These are phyloP conservation scores for Rutidosis leptorrhynchoides DNA, from an alignment of 129 eudicot species.

Conservation along the genomic window DNA sequence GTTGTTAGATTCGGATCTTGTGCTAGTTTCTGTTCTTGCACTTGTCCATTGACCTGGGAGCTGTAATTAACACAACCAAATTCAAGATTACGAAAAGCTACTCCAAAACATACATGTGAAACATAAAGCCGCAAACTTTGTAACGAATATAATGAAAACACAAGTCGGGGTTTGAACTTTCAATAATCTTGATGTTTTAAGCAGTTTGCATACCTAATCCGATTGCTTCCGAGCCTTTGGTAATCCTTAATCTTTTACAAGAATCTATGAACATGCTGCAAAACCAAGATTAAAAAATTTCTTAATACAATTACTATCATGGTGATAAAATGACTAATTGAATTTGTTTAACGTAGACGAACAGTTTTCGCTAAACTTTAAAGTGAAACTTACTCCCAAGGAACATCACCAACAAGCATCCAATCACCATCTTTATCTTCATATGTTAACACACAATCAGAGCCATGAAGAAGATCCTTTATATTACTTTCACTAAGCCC, in stretches of 20 bases:
- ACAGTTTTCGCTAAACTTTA: background rate
- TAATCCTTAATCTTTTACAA: slow-evolving; percentile 91
- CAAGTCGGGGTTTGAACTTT: background rate
- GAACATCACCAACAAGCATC: slow-evolving; percentile 99
- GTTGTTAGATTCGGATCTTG: slow-evolving; percentile 4
- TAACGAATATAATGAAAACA: background rate
- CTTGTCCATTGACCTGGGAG: slow-evolving; percentile 72
- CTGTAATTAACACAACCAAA: slow-evolving; percentile 36
- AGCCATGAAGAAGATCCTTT: slow-evolving; percentile 63
- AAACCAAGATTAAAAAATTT: slow-evolving; percentile 8
- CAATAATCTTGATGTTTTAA: background rate
- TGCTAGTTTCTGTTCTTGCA: slow-evolving; percentile 45
- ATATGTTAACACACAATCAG: slow-evolving; percentile 85
- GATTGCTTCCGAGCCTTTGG: slow-evolving; percentile 92
- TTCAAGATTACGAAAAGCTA: background rate
- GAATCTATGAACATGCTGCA: slow-evolving; percentile 82
- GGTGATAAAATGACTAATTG: background rate
- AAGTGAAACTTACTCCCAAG: slow-evolving; percentile 82
- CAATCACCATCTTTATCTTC: slow-evolving; percentile 97
- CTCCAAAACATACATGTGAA: background rate
- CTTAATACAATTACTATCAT: background rate
- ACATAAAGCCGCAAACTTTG: background rate
- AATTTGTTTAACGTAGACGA: background rate
- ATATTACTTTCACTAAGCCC: slow-evolving; percentile 59
- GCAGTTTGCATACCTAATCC: slow-evolving; percentile 66